phyloP scores from a whole-genome alignment of 345 rosid genomes.

The Xanthoceras sorbifolium region DNA sequence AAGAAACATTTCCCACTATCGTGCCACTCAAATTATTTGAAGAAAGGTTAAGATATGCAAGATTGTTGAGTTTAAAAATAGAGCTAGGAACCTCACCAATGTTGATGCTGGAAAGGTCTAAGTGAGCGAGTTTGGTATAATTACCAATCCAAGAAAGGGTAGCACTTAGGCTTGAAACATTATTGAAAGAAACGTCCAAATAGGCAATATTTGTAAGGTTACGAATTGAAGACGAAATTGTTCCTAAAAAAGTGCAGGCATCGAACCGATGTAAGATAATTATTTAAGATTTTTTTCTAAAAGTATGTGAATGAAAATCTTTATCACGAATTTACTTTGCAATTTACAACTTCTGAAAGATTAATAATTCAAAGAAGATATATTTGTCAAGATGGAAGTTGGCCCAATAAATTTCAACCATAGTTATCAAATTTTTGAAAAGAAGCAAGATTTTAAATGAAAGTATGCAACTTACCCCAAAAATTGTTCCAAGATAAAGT shows the following conservation, averaged over 20 bases:
- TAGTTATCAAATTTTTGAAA: background rate
- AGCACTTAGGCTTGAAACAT: background rate
- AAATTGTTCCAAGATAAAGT: background rate
- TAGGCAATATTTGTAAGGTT: background rate
- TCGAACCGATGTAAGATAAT: too few species aligned
- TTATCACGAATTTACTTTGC: too few species aligned
- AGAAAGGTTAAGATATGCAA: background rate
- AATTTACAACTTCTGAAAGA: too few species aligned
- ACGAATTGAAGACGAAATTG: background rate
- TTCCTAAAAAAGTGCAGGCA: background rate
- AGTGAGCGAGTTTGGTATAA: rapidly evolving
- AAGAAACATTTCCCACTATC: background rate
- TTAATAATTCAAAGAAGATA: too few species aligned
- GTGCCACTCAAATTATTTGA: slow-evolving; percentile 24
- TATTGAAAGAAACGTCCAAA: background rate
- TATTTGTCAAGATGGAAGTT: too few species aligned
- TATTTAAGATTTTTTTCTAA: too few species aligned
- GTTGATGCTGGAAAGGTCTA: background rate
- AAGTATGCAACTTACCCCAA: slow-evolving; percentile 1
- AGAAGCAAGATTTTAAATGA: background rate
- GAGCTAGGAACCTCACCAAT: background rate
- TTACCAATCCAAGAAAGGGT: background rate
- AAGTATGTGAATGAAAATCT: too few species aligned
- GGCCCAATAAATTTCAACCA: background rate
- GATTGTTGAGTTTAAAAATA: background rate